These are phyloP conservation scores for Ophiocordyceps polyrhachis-furcata DNA, from an alignment of 2,329 filamentous ascomycete genomes.

Conservation along the genomic window DNA sequence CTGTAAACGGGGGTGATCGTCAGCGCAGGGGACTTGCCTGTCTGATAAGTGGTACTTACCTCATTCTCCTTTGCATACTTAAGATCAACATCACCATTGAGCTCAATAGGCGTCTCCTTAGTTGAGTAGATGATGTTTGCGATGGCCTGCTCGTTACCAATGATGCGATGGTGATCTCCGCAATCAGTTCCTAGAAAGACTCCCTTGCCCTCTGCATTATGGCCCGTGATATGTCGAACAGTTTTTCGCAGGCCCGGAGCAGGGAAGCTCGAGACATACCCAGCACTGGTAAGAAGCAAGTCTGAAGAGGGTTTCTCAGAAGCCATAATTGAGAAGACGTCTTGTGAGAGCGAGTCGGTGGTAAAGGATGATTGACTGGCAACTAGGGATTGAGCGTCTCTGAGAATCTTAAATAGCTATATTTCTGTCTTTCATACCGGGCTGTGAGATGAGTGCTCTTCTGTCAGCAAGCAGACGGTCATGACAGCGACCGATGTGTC, in stretches of 20 bases:
- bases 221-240: slow-evolving; percentile 4
- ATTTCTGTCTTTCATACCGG: background rate
- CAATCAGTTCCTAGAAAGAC: slow-evolving; percentile 9
- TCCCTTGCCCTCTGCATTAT: slow-evolving; percentile 6
- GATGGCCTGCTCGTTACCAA: slow-evolving; percentile 9
- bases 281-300: background rate
- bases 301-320: background rate
- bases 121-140: slow-evolving; percentile 12
- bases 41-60: background rate
- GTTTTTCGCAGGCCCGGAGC: slow-evolving; percentile 4
- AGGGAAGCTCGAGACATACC: slow-evolving; percentile 1
- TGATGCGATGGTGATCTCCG: slow-evolving; percentile 10
- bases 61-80: slow-evolving; percentile 4
- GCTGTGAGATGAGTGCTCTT: too few relatives aligned
- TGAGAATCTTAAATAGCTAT: background rate
- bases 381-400: background rate
- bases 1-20: background rate
- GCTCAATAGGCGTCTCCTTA: slow-evolving; percentile 7
- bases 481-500: background rate
- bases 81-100: slow-evolving; percentile 8
- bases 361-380: background rate
- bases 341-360: background rate
- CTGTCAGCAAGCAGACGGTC: background rate
- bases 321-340: background rate
- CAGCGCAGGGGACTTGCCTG: too few relatives aligned